A percentile compares a stretch with the other conserved stretches of the same genome.
phyloP scores from a whole-genome alignment of 2,329 filamentous ascomycete genomes.

The Phyllosticta citribraziliensis region DNA sequence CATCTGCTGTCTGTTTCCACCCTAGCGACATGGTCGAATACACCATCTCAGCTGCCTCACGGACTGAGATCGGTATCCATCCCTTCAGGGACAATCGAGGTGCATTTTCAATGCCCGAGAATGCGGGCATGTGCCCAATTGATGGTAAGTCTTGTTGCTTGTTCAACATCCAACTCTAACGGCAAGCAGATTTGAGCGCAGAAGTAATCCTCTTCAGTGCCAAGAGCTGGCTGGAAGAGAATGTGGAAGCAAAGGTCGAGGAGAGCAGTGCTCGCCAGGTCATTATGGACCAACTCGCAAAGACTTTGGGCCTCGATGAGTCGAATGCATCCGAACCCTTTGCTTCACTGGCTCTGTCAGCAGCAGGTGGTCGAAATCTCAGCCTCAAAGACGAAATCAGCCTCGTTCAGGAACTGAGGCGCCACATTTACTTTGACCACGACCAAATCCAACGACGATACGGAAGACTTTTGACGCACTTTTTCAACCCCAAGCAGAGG shows the following conservation, averaged over 20 bases:
- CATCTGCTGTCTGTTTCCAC: constrained; percentile 43
- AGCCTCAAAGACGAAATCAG: not conserved
- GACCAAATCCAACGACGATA: constrained; percentile 22
- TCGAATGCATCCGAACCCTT: not conserved
- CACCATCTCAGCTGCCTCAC: constrained; percentile 37
- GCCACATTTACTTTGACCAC: constrained; percentile 17
- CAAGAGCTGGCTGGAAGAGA: constrained; percentile 24
- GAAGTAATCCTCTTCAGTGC: constrained; percentile 25
- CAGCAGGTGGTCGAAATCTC: not conserved
- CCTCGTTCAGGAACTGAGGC: constrained; percentile 15
- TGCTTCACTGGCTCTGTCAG: not conserved
- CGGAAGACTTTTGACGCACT: constrained; percentile 19
- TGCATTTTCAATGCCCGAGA: constrained; percentile 4
- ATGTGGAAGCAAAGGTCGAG: constrained; percentile 10
- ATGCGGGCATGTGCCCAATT: constrained; percentile 8
- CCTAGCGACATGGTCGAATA: constrained; percentile 51
- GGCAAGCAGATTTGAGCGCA: constrained; percentile 16
- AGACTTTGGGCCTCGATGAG: not conserved
- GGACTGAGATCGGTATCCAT: constrained; percentile 12
- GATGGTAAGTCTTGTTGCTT: constrained; percentile 8
- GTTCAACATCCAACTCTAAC: not conserved
- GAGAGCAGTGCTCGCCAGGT: not conserved
- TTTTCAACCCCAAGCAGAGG: constrained; percentile 14
- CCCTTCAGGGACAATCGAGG: not conserved
- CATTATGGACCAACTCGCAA: constrained; percentile 2